These are phyloP conservation scores for Dimargaris cristalligena DNA, from an alignment of 192 early-diverging fungal species.

Conservation along the genomic window DNA sequence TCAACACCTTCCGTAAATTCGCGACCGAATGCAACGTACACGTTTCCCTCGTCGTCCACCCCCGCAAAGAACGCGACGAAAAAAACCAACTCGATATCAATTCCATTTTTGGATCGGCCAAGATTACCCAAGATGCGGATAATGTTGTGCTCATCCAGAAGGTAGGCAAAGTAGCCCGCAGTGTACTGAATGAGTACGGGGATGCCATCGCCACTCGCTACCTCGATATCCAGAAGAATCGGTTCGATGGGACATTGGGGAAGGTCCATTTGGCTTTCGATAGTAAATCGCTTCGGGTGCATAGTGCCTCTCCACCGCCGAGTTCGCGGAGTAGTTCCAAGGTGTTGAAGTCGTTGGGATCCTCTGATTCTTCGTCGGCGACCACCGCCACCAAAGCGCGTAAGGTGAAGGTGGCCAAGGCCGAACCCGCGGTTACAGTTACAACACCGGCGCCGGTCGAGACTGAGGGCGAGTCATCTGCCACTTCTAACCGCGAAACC, in stretches of 20 bases:
- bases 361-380: too few species aligned
- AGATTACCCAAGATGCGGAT: slow-evolving; percentile 61
- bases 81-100: slow-evolving; percentile 39
- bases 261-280: slow-evolving; percentile 31
- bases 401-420: too few species aligned
- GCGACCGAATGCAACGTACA: slow-evolving; percentile 52
- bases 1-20: slow-evolving; percentile 42
- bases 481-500: too few species aligned
- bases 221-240: slow-evolving; percentile 49
- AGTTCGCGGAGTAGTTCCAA: too few species aligned
- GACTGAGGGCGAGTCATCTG: too few species aligned
- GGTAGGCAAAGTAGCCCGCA: slow-evolving; percentile 9
- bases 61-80: slow-evolving; percentile 41
- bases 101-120: slow-evolving; percentile 53
- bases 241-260: slow-evolving; percentile 52
- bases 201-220: slow-evolving; percentile 18
- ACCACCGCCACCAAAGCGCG: too few species aligned
- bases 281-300: background rate
- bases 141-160: slow-evolving; percentile 53
- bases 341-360: too few species aligned
- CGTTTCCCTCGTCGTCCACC: slow-evolving; percentile 52
- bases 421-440: too few species aligned
- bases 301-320: background rate
- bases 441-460: too few species aligned
- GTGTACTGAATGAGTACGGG: slow-evolving; percentile 12